These are phyloP conservation scores for Syzygium aqueum DNA, from an alignment of 345 rosid species.

Conservation along the genomic window DNA sequence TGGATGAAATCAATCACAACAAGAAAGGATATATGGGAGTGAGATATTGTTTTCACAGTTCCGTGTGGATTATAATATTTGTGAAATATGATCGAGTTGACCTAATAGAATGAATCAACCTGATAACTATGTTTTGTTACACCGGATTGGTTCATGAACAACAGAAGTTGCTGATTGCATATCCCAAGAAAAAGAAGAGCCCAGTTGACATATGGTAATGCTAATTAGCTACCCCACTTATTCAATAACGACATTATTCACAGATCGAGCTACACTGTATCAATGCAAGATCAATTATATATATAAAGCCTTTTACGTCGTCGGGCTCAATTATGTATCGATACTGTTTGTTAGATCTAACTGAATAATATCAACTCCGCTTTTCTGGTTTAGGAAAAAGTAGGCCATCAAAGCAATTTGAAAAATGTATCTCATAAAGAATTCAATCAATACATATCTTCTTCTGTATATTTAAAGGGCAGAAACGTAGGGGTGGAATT, in stretches of 20 bases:
- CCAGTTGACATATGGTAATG: background rate
- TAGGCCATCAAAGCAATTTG: background rate
- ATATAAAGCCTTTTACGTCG: background rate
- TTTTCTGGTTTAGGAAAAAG: background rate
- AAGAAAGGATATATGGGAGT: background rate
- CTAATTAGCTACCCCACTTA: background rate
- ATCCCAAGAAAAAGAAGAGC: background rate
- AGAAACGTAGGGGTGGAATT: background rate
- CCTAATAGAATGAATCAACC: background rate
- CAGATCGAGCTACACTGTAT: background rate
- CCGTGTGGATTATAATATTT: background rate
- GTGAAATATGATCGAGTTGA: background rate
- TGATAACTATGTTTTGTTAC: background rate
- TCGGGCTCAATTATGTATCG: background rate
- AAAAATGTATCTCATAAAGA: background rate
- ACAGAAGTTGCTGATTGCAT: background rate
- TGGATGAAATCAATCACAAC: background rate
- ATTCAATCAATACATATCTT: background rate
- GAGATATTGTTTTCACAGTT: background rate
- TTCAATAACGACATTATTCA: background rate
- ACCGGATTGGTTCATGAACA: background rate
- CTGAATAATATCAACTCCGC: background rate
- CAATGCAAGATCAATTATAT: background rate
- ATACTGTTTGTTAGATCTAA: background rate
- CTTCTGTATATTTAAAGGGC: background rate